A percentile compares a stretch with the other conserved stretches of the same genome.
Evolutionary conservation across 2,329 filamentous ascomycete genomes (phyloP).

Genomic region (Talaromyces marneffei): DNA sequence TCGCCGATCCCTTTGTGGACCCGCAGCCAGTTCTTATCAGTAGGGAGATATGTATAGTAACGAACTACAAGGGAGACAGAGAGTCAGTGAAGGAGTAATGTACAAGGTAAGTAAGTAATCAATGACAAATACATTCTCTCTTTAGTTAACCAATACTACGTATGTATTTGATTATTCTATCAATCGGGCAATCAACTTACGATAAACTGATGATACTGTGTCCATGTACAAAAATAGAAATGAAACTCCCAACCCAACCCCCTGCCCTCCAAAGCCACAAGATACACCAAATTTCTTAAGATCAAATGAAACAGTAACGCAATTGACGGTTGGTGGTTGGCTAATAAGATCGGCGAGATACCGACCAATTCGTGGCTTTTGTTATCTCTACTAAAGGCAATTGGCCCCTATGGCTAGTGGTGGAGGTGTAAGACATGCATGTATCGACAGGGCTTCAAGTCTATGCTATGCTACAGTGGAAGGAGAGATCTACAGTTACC

Average conservation of each 20-base stretch:
- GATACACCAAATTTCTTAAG: background rate
- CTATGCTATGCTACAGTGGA: background rate
- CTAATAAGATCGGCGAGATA: background rate
- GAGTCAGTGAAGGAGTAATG: background rate
- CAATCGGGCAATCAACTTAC: background rate
- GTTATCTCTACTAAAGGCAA: too few relatives aligned
- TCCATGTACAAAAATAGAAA: background rate
- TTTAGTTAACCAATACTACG: too few relatives aligned
- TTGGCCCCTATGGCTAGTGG: too few relatives aligned
- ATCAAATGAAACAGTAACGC: background rate
- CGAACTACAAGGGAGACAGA: background rate
- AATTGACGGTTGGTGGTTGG: background rate
- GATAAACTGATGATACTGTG: too few relatives aligned
- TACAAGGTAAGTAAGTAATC: background rate
- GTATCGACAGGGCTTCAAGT: background rate
- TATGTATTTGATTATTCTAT: background rate
- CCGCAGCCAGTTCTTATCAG: too few relatives aligned
- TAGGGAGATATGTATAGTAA: too few relatives aligned
- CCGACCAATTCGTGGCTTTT: background rate
- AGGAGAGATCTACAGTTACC: background rate
- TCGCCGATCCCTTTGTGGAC: too few relatives aligned
- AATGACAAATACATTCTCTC: too few relatives aligned
- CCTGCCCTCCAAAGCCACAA: background rate
- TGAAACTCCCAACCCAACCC: background rate
- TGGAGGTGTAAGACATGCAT: background rate